Evolutionary conservation across 495 filamentous ascomycete genomes (phyloP).

Genomic region (Cetradonia linearis): DNA sequence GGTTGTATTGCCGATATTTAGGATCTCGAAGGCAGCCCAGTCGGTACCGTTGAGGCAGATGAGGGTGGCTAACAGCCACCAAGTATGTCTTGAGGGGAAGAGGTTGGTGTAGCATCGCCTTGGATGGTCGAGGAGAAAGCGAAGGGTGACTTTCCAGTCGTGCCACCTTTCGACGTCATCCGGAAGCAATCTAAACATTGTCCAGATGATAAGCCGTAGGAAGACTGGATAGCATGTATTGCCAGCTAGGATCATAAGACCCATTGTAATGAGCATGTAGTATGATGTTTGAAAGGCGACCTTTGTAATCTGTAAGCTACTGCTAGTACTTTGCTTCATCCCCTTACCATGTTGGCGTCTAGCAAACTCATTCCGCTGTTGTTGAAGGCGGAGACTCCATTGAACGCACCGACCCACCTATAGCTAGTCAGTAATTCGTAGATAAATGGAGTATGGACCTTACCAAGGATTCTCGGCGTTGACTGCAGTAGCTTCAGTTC

Average conservation of each 20-base stretch:
- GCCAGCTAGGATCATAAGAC: conserved; percentile 68
- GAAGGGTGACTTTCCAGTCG: conserved; percentile 53
- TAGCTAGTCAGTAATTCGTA: background rate
- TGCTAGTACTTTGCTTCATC: background rate
- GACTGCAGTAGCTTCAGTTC: conserved; percentile 42
- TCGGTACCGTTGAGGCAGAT: conserved; percentile 69
- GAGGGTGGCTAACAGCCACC: conserved; percentile 67
- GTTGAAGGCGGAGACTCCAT: conserved; percentile 69
- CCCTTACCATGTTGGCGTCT: conserved; percentile 63
- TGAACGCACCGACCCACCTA: conserved; percentile 64
- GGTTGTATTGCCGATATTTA: conserved; percentile 61
- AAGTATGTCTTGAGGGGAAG: conserved; percentile 66
- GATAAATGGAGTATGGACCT: background rate
- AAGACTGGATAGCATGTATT: conserved; percentile 77
- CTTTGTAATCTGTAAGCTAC: conserved; percentile 17
- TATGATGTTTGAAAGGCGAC: conserved; percentile 51
- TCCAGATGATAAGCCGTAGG: conserved; percentile 66
- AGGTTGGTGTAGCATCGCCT: conserved; percentile 65
- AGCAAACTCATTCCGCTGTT: conserved; percentile 81
- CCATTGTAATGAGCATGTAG: conserved; percentile 69
- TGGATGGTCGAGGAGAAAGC: conserved; percentile 68
- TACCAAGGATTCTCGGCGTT: conserved; percentile 63
- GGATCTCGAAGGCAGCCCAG: conserved; percentile 70
- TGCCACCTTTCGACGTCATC: conserved; percentile 32
- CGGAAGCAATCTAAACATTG: conserved; percentile 40